Evolutionary conservation across 306 rosid genomes (phyloP), one percentile per base, ranked within the genome.

Genomic region (Prunus dulcis): DNA sequence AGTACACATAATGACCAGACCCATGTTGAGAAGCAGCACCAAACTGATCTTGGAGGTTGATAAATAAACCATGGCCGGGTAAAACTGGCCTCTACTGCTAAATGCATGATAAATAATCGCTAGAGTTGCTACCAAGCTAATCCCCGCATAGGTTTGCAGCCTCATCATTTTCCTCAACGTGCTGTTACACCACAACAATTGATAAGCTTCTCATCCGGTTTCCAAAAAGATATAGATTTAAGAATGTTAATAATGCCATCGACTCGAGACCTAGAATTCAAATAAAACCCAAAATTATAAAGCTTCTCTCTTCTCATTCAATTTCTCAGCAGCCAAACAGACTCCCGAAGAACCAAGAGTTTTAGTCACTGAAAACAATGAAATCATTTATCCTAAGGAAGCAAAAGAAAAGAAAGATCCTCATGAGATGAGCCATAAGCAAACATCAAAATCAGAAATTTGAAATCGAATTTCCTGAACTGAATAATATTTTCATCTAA

Each of bases 1-100:
- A 78, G 79, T 83, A 81, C 98, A 96, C 98, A 92, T 92, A 62
- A 91, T 43, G 76, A 91, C 96, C 78, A 96, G 78, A 68, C 99
- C 98, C 97, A 89, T 96, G 84, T 96, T 96, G 86, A 96, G 93
- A 61, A 96, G 97, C 75, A 96, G 93, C 76, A 89, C 97, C 88
- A 96, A 78, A 61, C 96, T 89, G 86, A 92, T 96, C 96, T 96
- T 96, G 52, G 99, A 96, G 75, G 98, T 96, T 2, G 99, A 96
- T 64, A 96, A 87, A 81, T 91, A 91, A 71, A 96, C 97, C 98
- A 89, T 89, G 25, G 99, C 99, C 0, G 98, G 99, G 82, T 92
- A 96, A 80, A 96, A 96, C 84, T 96, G 99, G 61, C 96, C 93
- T 89, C 99, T 88, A 57, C 97, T 96, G 83, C 84, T 91, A 69